phyloP scores from a whole-genome alignment of 2,329 filamentous ascomycete genomes.

The Periconia macrospinosa region DNA sequence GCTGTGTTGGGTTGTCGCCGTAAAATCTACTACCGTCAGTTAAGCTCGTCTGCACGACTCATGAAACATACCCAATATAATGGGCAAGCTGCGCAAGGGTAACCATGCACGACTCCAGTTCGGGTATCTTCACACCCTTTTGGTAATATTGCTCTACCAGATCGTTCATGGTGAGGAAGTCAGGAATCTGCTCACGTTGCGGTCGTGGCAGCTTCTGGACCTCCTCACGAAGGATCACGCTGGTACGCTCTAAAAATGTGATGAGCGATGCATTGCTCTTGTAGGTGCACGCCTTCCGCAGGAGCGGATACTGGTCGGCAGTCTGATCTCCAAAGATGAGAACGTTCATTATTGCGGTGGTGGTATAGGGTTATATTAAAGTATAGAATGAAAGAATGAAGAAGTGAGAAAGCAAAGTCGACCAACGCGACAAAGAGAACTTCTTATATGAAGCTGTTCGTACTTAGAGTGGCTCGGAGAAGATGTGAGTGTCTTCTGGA shows the following conservation, averaged over 20 bases:
- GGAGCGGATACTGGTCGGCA: constrained; percentile 65
- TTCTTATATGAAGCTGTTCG: neutral
- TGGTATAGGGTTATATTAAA: constrained; percentile 26
- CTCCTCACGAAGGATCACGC: constrained; percentile 62
- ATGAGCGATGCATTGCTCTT: constrained; percentile 61
- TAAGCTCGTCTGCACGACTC: neutral
- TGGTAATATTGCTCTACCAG: constrained; percentile 66
- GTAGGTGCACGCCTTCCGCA: constrained; percentile 53
- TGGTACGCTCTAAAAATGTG: constrained; percentile 63
- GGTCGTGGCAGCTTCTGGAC: constrained; percentile 59
- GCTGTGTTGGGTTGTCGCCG: constrained; percentile 57
- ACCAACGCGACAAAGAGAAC: neutral
- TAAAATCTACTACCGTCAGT: constrained; percentile 44
- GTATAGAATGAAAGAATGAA: constrained; percentile 1
- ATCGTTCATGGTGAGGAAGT: constrained; percentile 65
- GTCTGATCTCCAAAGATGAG: constrained; percentile 75
- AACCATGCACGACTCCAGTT: constrained; percentile 66
- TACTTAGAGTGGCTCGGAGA: neutral
- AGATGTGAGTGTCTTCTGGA: neutral
- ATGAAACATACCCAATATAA: constrained; percentile 65
- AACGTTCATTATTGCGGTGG: constrained; percentile 45
- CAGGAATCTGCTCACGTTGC: constrained; percentile 62
- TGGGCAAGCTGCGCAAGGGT: constrained; percentile 68
- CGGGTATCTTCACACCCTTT: constrained; percentile 60
- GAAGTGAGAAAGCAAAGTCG: neutral